Conservation (phyloP, 1,139 yeast species). For the Sugiyamaella pinicola region DNA sequence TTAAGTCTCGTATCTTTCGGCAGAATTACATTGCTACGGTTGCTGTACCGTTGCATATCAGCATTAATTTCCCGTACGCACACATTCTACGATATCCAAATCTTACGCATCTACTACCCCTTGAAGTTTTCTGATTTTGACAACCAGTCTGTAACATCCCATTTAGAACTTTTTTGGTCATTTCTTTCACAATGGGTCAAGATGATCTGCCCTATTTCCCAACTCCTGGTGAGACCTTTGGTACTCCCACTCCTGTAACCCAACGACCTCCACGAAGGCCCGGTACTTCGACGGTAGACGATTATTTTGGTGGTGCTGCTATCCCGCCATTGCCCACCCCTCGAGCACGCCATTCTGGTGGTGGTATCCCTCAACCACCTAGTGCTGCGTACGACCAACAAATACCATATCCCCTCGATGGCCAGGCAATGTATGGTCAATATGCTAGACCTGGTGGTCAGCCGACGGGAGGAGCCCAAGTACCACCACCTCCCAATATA, state of each 20-base stretch:
- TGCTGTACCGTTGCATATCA: no score
- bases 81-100: no score
- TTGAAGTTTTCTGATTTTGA: no score
- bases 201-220: conserved; percentile 38
- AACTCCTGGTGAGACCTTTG: conserved; percentile 36
- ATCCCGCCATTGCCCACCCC: conserved; percentile 21
- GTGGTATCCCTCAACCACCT: conserved; percentile 6
- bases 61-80: no score
- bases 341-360: conserved; percentile 6
- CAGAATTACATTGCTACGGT: no score
- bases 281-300: conserved; percentile 14
- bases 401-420: conserved; percentile 20
- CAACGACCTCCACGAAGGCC: conserved; percentile 17
- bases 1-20: no score
- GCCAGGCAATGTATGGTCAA: conserved; percentile 14
- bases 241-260: conserved; percentile 18
- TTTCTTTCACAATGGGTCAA: conserved; percentile 31
- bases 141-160: no score
- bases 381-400: conserved; percentile 8
- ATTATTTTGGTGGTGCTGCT: conserved; percentile 10
- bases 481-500: conserved; percentile 14
- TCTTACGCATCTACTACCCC: no score
- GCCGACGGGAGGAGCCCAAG: conserved; percentile 3
- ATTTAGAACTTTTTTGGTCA: no score
- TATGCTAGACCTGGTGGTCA: conserved; percentile 11